Evolutionary conservation across 805 yeast species (phyloP).

Genomic region (Teunomyces gatunensis): DNA sequence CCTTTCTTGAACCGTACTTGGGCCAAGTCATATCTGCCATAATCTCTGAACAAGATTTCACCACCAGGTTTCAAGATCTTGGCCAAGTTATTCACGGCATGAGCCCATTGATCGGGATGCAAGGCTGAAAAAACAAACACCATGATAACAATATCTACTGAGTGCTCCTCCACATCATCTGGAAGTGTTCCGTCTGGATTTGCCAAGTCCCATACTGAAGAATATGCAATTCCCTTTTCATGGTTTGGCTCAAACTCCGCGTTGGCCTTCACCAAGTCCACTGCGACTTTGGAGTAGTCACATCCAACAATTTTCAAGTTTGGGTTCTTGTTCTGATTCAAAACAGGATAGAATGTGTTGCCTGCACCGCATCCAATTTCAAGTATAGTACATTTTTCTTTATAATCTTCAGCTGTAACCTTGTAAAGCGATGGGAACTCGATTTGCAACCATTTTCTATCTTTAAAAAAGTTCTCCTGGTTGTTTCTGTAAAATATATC

Average conservation of each 20-base stretch:
- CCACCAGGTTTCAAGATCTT: constrained; percentile 92
- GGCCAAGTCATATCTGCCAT: constrained; percentile 94
- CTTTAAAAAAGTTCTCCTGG: constrained; percentile 91
- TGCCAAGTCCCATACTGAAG: constrained; percentile 95
- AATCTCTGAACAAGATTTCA: constrained; percentile 82
- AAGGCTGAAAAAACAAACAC: constrained; percentile 91
- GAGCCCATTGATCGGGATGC: constrained; percentile 86
- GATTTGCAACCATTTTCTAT: constrained; percentile 91
- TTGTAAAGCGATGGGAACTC: constrained; percentile 87
- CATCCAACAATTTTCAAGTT: constrained; percentile 74
- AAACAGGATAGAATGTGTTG: constrained; percentile 89
- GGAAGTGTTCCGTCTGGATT: constrained; percentile 73
- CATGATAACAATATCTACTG: constrained; percentile 92
- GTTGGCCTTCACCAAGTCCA: constrained; percentile 71
- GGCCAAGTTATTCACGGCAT: constrained; percentile 68
- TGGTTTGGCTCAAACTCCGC: constrained; percentile 56
- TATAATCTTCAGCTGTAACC: constrained; percentile 62
- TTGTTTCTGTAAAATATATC: constrained; percentile 89
- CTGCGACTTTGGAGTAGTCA: constrained; percentile 88
- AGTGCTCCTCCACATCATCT: constrained; percentile 74
- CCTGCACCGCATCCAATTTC: constrained; percentile 99
- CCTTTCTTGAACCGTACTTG: constrained; percentile 91
- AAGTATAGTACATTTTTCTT: constrained; percentile 69
- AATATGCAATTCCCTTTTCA: constrained; percentile 54
- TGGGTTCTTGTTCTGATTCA: constrained; percentile 80